Evolutionary conservation across 257 asterid genomes (phyloP).

Genomic region (Gynochthodes officinalis): DNA sequence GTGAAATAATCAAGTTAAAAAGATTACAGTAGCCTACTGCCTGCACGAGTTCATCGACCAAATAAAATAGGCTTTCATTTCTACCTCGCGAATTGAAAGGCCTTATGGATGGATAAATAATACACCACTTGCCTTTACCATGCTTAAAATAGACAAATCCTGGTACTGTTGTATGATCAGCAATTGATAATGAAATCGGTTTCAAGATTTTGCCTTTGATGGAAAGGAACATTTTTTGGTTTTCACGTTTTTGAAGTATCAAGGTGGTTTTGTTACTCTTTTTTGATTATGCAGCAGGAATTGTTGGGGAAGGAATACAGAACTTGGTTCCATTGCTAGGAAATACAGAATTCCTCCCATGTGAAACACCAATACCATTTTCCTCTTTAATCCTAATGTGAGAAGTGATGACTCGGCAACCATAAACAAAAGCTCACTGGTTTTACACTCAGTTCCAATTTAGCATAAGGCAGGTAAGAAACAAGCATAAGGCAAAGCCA

Average conservation of each 20-base stretch:
- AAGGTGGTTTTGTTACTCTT: background rate
- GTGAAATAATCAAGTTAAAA: too few species aligned
- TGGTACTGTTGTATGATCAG: background rate
- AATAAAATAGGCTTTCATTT: background rate
- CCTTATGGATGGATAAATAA: background rate
- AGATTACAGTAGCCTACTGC: too few species aligned
- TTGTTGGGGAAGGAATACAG: background rate
- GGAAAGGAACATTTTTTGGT: too few species aligned
- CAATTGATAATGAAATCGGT: background rate
- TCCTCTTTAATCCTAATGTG: background rate
- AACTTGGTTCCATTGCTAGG: background rate
- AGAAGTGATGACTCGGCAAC: background rate
- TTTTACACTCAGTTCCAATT: background rate
- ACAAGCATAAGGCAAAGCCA: background rate
- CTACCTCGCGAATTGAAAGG: background rate
- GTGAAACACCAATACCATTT: background rate
- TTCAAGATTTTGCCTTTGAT: background rate
- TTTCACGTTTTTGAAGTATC: background rate
- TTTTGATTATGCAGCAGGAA: background rate
- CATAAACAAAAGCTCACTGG: background rate
- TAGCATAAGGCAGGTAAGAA: too few species aligned
- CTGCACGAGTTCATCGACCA: conserved; percentile 2
- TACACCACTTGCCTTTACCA: background rate
- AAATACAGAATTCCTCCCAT: background rate
- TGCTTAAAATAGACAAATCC: background rate